Conservation (phyloP, 148 eudicot species). For the Rhododendron griersonianum region DNA sequence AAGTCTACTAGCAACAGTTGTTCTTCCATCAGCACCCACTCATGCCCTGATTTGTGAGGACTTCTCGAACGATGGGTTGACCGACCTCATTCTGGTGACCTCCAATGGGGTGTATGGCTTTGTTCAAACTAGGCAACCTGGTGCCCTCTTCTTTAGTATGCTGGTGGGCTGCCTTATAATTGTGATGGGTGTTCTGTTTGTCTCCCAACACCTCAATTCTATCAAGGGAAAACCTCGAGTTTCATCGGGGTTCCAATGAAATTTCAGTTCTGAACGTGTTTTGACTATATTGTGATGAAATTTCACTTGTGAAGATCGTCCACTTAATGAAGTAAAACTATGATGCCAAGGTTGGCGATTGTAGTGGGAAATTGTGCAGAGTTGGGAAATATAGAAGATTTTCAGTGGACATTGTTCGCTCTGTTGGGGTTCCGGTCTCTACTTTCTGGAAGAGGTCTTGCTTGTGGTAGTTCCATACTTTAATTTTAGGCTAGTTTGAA, state of each 20-base stretch:
- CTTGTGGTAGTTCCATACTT: neutral
- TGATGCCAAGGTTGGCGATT: neutral
- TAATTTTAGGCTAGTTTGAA: neutral
- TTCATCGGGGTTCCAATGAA: constrained; percentile 40
- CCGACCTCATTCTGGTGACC: constrained; percentile 77
- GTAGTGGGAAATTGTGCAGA: neutral
- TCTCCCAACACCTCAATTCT: constrained; percentile 83
- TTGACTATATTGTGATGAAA: neutral
- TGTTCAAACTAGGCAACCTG: constrained; percentile 97
- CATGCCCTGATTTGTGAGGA: constrained; percentile 74
- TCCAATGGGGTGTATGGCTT: constrained; percentile 87
- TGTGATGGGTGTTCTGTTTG: constrained; percentile 91
- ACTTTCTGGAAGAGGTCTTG: neutral
- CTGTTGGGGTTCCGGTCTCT: neutral
- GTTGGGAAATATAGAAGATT: neutral
- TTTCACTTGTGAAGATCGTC: neutral
- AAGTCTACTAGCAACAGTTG: constrained; percentile 53
- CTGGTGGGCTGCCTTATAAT: constrained; percentile 93
- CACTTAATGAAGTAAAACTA: neutral
- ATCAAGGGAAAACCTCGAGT: constrained; percentile 73
- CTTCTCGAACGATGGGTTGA: constrained; percentile 91
- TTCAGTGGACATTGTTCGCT: neutral
- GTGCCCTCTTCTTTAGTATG: constrained; percentile 95
- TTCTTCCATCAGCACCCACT: constrained; percentile 89
- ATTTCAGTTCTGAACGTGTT: neutral